phyloP scores from a whole-genome alignment of 2,329 filamentous ascomycete species.

The Fusarium albidum region DNA sequence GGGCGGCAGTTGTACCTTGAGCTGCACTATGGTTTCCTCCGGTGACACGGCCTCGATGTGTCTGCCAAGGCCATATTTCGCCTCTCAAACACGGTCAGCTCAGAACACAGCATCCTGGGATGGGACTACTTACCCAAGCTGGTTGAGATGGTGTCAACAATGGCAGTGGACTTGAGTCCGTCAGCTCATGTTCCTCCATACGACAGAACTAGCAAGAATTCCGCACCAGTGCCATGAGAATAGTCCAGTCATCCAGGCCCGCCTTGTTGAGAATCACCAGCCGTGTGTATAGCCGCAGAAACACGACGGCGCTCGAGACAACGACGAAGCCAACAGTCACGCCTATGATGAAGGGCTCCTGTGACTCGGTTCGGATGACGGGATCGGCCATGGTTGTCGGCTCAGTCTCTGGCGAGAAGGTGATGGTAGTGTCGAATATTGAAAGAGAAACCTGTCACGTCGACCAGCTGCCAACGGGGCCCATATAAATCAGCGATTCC shows the following conservation, averaged over 20 bases:
- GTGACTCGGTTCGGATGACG: too few species aligned
- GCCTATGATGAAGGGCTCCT: constrained; percentile 30
- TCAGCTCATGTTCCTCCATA: neutral
- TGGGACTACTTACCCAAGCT: too few species aligned
- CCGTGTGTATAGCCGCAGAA: constrained; percentile 37
- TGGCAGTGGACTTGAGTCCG: too few species aligned
- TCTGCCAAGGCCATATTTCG: constrained; percentile 39
- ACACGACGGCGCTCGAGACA: constrained; percentile 19
- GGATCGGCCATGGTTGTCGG: too few species aligned
- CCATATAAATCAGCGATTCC: too few species aligned
- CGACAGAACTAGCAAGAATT: neutral
- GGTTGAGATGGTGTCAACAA: too few species aligned
- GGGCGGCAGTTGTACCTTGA: constrained; percentile 27
- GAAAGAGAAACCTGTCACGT: too few species aligned
- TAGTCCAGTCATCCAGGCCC: constrained; percentile 42
- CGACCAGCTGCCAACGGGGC: too few species aligned
- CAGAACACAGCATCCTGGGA: too few species aligned
- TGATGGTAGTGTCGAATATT: too few species aligned
- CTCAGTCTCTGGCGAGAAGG: too few species aligned
- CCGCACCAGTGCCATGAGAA: constrained; percentile 33
- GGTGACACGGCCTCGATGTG: constrained; percentile 31
- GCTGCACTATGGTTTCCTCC: constrained; percentile 29
- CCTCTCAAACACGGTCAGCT: constrained; percentile 21
- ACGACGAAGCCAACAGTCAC: constrained; percentile 33
- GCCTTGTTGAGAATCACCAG: constrained; percentile 31